Conservation (phyloP, 768 basidiomycete genomes). For the Leccinellum rugosiceps region DNA sequence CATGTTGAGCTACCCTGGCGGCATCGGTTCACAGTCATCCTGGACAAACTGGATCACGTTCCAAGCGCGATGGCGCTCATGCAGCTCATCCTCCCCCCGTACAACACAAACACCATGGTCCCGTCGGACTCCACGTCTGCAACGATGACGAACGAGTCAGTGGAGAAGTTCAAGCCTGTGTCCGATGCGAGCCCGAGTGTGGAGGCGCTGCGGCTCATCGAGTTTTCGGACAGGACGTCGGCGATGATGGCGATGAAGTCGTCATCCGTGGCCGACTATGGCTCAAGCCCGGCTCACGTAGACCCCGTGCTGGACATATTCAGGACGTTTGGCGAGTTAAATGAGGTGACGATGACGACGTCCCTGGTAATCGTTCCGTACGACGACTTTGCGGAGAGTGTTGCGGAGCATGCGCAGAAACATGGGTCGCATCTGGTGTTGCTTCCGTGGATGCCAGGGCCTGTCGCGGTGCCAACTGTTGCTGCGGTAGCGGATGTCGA, state of each 20-base stretch:
- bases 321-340: conserved; percentile 71
- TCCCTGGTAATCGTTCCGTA: conserved; percentile 71
- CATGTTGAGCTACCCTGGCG: conserved; percentile 36
- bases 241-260: conserved; percentile 50
- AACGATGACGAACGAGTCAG: neutral
- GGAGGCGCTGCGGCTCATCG: conserved; percentile 83
- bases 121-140: conserved; percentile 6
- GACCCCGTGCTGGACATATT: conserved; percentile 77
- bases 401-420: conserved; percentile 62
- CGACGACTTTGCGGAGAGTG: conserved; percentile 70
- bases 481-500: conserved; percentile 11
- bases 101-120: neutral
- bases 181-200: conserved; percentile 42
- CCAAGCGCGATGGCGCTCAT: conserved; percentile 88
- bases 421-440: conserved; percentile 71
- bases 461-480: neutral
- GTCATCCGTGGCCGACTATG: conserved; percentile 53
- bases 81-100: conserved; percentile 63
- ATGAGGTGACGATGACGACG: conserved; percentile 60
- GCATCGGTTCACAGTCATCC: conserved; percentile 74
- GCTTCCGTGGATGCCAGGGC: conserved; percentile 67
- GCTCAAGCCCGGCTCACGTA: conserved; percentile 52
- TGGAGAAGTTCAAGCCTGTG: conserved; percentile 8
- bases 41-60: conserved; percentile 90
- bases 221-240: conserved; percentile 65